Conservation (phyloP, 2,329 filamentous ascomycete species). For the Colletotrichum gloeosporioides region DNA sequence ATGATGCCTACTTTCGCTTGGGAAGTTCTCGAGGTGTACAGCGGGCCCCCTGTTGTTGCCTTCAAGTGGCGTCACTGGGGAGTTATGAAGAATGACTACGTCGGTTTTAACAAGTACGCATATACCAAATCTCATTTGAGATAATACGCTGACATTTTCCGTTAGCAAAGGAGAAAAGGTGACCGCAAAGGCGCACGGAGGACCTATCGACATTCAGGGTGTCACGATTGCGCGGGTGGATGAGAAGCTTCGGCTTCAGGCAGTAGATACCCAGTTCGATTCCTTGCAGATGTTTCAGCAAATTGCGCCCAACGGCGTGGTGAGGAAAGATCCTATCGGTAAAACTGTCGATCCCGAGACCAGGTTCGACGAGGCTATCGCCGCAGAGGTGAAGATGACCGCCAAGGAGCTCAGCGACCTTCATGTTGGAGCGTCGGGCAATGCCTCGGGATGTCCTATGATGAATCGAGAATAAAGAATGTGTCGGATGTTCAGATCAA, state of each 20-base stretch:
- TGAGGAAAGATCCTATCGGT: constrained; percentile 1
- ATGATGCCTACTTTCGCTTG: constrained; percentile 78
- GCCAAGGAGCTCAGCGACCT: background rate
- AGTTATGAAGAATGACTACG: constrained; percentile 69
- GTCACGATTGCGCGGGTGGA: constrained; percentile 67
- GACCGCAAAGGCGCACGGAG: constrained; percentile 64
- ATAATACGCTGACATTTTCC: background rate
- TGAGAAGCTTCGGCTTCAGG: constrained; percentile 61
- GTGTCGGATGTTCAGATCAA: background rate
- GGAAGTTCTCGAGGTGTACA: constrained; percentile 73
- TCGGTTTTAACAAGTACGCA: constrained; percentile 66
- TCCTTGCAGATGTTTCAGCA: constrained; percentile 71
- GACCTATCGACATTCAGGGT: constrained; percentile 67
- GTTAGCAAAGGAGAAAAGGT: constrained; percentile 67
- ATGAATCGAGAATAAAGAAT: constrained; percentile 9
- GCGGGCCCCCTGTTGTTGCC: constrained; percentile 64
- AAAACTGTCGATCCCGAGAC: background rate
- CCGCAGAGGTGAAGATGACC: background rate
- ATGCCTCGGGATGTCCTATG: constrained; percentile 8
- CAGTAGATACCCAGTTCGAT: constrained; percentile 70
- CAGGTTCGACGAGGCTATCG: background rate
- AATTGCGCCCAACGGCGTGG: constrained; percentile 41
- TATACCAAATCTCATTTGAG: constrained; percentile 4
- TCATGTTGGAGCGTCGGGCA: background rate
- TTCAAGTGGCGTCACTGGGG: constrained; percentile 76